Evolutionary conservation across 2,329 filamentous ascomycete genomes (phyloP).

Genomic region (Leptographium galeiforme): DNA sequence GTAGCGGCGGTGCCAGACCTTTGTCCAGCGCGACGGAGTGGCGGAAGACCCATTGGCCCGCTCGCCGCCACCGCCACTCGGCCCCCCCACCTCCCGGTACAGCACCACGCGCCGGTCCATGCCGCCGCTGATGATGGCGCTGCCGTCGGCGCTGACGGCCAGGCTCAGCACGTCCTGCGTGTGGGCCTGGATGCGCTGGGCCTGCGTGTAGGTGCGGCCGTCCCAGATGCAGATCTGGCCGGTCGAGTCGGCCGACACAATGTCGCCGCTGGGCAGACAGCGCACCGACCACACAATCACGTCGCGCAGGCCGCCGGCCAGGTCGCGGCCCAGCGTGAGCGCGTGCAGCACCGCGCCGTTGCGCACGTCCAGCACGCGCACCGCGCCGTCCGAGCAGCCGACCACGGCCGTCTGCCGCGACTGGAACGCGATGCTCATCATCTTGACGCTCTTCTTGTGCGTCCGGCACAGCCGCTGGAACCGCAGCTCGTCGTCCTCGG

Average conservation of each 20-base stretch:
- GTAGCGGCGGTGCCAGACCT: constrained; percentile 72
- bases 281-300: constrained; percentile 91
- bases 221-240: constrained; percentile 92
- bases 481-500: constrained; percentile 68
- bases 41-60: too few relatives aligned
- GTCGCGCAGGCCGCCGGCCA: constrained; percentile 64
- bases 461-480: constrained; percentile 56
- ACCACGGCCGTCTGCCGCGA: constrained; percentile 70
- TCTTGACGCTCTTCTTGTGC: constrained; percentile 71
- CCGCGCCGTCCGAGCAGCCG: constrained; percentile 92
- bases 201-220: constrained; percentile 77
- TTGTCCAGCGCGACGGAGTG: constrained; percentile 57
- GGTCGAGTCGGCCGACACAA: constrained; percentile 88
- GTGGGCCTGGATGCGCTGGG: constrained; percentile 75
- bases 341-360: constrained; percentile 63
- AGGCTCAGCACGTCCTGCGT: constrained; percentile 83
- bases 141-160: constrained; percentile 67
- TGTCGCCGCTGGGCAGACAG: constrained; percentile 72
- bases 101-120: constrained; percentile 81
- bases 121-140: constrained; percentile 73
- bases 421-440: constrained; percentile 85
- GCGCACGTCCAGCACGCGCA: constrained; percentile 76
- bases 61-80: too few relatives aligned
- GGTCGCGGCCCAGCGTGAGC: constrained; percentile 75
- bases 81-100: constrained; percentile 59